Evolutionary conservation across 1,139 yeast species (phyloP).

Genomic region (Torulaspora pretoriensis): DNA sequence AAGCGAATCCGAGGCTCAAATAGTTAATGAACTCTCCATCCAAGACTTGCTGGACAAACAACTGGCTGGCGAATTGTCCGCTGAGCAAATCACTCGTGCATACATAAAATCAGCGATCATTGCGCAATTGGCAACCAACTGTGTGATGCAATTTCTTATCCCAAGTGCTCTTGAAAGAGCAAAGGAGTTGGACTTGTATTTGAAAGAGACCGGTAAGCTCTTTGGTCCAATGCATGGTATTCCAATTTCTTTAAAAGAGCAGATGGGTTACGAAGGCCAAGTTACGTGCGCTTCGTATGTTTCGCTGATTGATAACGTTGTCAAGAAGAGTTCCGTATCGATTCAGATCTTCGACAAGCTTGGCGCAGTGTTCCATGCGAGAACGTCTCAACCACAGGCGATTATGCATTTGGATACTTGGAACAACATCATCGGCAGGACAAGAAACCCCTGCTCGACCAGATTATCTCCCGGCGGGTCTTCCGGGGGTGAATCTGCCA

Average conservation of each 20-base stretch:
- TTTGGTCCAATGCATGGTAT: conserved; percentile 76
- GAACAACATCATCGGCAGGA: conserved; percentile 48
- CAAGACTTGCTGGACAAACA: conserved; percentile 40
- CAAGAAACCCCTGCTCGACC: conserved; percentile 52
- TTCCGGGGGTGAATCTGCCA: conserved; percentile 74
- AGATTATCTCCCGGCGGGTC: conserved; percentile 62
- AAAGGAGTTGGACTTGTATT: conserved; percentile 49
- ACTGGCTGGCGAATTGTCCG: conserved; percentile 34
- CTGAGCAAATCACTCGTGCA: conserved; percentile 48
- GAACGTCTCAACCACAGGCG: conserved; percentile 55
- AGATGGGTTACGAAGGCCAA: conserved; percentile 54
- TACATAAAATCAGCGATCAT: conserved; percentile 49
- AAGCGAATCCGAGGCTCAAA: conserved; percentile 36
- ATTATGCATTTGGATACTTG: conserved; percentile 53
- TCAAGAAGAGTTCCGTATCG: conserved; percentile 49
- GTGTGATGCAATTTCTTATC: conserved; percentile 55
- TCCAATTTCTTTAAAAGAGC: conserved; percentile 76
- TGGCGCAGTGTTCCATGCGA: conserved; percentile 61
- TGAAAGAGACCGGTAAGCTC: conserved; percentile 50
- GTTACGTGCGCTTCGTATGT: conserved; percentile 64
- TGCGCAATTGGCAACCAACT: conserved; percentile 53
- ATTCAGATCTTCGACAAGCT: conserved; percentile 50
- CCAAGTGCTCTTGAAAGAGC: conserved; percentile 56
- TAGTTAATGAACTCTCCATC: conserved; percentile 39
- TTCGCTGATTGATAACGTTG: conserved; percentile 47